Evolutionary conservation across 2,329 filamentous ascomycete genomes (phyloP).

Genomic region (Colletotrichum sublineola): DNA sequence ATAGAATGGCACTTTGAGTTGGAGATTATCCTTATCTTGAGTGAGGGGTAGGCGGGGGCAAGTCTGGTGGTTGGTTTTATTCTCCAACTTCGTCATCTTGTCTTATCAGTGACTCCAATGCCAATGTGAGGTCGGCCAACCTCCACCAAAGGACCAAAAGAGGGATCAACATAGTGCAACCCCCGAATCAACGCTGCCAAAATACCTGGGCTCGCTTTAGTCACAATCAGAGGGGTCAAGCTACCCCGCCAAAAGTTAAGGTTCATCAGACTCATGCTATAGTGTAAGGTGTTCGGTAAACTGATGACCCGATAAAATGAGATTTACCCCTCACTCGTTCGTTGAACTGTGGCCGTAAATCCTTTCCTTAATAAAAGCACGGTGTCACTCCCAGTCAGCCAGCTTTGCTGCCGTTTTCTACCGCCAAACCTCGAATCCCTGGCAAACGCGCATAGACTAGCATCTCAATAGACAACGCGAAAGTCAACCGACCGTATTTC

Average conservation of each 20-base stretch:
- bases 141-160: slow-evolving; percentile 7
- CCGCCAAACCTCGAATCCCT: neutral
- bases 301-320: slow-evolving; percentile 4
- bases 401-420: neutral
- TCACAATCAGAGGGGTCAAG: neutral
- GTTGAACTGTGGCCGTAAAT: neutral
- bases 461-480: neutral
- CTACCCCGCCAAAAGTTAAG: slow-evolving; percentile 18
- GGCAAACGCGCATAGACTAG: neutral
- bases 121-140: neutral
- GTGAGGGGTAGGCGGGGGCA: neutral
- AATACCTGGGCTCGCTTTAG: too few relatives aligned
- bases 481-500: neutral
- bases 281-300: neutral
- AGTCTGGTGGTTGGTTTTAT: too few relatives aligned
- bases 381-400: neutral
- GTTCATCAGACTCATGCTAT: neutral
- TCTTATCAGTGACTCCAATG: neutral
- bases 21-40: neutral
- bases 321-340: slow-evolving; percentile 24
- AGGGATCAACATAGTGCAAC: neutral
- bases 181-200: neutral
- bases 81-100: neutral
- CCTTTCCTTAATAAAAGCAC: slow-evolving; percentile 21
- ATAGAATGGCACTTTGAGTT: neutral